Percentiles rank a stretch among this genome's conserved stretches.
phyloP scores from a whole-genome alignment of 1,139 yeast species.

The Diutina scorzettiae region DNA sequence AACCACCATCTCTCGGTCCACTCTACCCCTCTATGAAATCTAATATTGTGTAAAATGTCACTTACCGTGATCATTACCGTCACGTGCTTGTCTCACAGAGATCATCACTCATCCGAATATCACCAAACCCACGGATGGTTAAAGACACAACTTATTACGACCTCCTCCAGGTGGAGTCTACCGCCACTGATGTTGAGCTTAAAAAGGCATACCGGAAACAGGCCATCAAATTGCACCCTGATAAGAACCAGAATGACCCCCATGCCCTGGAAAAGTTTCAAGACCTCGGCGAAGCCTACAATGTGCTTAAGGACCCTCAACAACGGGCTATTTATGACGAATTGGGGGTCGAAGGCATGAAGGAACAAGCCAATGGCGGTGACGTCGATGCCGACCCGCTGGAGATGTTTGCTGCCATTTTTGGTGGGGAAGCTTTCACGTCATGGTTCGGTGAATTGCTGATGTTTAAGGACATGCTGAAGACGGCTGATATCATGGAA shows the following conservation, averaged over 20 bases:
- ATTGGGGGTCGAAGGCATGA: slow-evolving; percentile 6
- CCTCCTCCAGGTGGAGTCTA: slow-evolving; percentile 13
- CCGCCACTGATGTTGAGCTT: slow-evolving; percentile 15
- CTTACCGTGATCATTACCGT: background rate
- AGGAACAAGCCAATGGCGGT: background rate
- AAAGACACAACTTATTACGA: slow-evolving; percentile 17
- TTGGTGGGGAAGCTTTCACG: slow-evolving; percentile 80
- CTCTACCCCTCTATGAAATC: too few relatives aligned
- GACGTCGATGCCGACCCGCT: slow-evolving; percentile 35
- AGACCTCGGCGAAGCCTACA: slow-evolving; percentile 10
- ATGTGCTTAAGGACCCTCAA: slow-evolving; percentile 1
- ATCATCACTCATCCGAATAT: too few relatives aligned
- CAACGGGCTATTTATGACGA: slow-evolving; percentile 2
- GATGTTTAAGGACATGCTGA: slow-evolving; percentile 45
- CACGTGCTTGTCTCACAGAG: background rate
- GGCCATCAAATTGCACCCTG: slow-evolving; percentile 19
- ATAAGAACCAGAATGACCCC: slow-evolving; percentile 18
- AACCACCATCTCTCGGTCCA: too few relatives aligned
- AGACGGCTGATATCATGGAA: slow-evolving; percentile 40
- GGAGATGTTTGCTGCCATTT: slow-evolving; percentile 60
- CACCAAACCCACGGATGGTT: slow-evolving; percentile 12
- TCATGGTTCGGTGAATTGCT: slow-evolving; percentile 73
- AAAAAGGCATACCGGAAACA: slow-evolving; percentile 18
- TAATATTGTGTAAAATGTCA: too few relatives aligned
- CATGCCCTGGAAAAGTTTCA: slow-evolving; percentile 18